These are phyloP conservation scores for Trypethelium eluteriae DNA, from an alignment of 495 filamentous ascomycete species.

Conservation along the genomic window DNA sequence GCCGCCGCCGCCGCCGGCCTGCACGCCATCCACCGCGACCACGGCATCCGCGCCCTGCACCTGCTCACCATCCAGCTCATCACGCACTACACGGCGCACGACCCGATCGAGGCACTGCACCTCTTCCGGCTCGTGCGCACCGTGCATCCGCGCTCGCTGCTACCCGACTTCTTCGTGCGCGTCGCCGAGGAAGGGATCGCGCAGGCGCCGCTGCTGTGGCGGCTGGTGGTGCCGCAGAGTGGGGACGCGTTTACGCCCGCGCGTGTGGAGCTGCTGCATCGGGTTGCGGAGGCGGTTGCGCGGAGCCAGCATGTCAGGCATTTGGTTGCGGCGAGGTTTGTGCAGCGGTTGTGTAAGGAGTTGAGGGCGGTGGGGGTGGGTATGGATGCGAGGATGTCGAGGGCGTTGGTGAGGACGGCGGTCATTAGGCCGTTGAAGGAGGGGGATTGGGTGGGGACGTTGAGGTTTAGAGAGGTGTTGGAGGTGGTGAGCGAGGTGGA, in stretches of 20 bases:
- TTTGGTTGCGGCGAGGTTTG: constrained; percentile 24
- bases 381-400: constrained; percentile 17
- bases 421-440: constrained; percentile 26
- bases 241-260: background rate
- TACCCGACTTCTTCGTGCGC: constrained; percentile 13
- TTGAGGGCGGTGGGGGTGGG: constrained; percentile 25
- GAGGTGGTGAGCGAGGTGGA: constrained; percentile 23
- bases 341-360: constrained; percentile 27
- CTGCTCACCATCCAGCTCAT: constrained; percentile 11
- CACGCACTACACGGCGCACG: constrained; percentile 13
- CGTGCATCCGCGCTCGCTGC: background rate
- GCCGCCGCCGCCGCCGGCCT: background rate
- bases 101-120: background rate
- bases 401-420: constrained; percentile 28
- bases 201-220: too few species aligned
- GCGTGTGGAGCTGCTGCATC: constrained; percentile 22
- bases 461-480: constrained; percentile 26
- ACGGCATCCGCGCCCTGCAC: constrained; percentile 3
- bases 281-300: constrained; percentile 29
- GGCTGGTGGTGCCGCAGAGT: too few species aligned
- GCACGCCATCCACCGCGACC: too few species aligned
- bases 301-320: constrained; percentile 12
- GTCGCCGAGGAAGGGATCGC: constrained; percentile 13
- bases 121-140: constrained; percentile 13
- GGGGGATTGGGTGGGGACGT: constrained; percentile 19